Evolutionary conservation across 805 yeast genomes (phyloP), one percentile per base, ranked within the genome.

Genomic region (Starmera quercuum): DNA sequence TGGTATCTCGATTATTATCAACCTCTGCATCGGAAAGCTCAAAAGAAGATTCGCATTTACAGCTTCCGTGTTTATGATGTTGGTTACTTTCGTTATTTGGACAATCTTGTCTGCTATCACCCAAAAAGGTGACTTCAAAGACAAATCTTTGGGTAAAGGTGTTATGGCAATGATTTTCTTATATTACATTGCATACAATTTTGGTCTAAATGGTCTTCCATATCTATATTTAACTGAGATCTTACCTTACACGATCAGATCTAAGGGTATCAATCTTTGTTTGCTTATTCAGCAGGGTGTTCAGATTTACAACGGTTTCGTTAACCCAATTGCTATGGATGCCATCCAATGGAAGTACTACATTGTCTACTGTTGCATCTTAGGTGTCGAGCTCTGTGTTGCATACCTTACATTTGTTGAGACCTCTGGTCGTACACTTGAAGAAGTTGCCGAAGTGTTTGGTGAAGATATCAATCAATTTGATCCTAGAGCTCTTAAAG

Each of bases 161-260:
- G 73, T 68, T 18, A 58, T 63, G 46, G 71, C 71, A 7, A 65
- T 72, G 69, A 66, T 73, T 32, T 71, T 68, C 61, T 45, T 70
- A 22, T 68, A 58, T 62, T 59, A 61, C 49, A 44, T 52, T 33
- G 55, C 59, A 26, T 70, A 68, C 52, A 58, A 65, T 43, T 50
- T 60, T 29, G 69, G 68, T 25, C 46, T 55, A 33, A 65, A 66
- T 37, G 73, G 73, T 32, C 56, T 68, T 35, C 71, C 73, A 33
- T 61, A 51, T 46, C 45, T 66, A 29, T 71, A 70, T 46, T 44
- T 63, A 33, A 66, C 75, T 26, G 76, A 66, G 47, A 54, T 55
- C 23, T 39, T 54, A 32, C 57, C 66, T 31, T 56, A 44, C 46
- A 50, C 53, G 12, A 43, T 47, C 26, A 49, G 61, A 53, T 45